Percentiles rank a stretch among this genome's conserved stretches.
These are phyloP conservation scores for Mortierella sp. DNA, from an alignment of 371 early-diverging fungal genomes.

Conservation along the genomic window DNA sequence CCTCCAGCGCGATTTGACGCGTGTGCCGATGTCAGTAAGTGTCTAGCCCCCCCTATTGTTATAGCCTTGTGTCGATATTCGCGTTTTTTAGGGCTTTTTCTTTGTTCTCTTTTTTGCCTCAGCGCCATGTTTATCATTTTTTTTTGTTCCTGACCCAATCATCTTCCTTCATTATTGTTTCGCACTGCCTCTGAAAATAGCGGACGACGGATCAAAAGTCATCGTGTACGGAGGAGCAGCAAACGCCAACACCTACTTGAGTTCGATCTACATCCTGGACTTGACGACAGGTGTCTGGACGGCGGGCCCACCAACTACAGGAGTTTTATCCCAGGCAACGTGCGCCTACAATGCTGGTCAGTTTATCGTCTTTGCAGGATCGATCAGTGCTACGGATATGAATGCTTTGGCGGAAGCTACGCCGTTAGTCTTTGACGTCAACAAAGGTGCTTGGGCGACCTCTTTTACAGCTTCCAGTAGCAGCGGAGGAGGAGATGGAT, in stretches of 20 bases:
- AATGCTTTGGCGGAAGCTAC: conserved; percentile 21
- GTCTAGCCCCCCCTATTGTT: neutral
- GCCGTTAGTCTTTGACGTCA: conserved; percentile 36
- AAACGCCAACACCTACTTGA: conserved; percentile 16
- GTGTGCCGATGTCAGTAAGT: conserved; percentile 42
- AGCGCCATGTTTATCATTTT: neutral
- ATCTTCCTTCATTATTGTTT: neutral
- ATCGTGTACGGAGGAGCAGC: conserved; percentile 37
- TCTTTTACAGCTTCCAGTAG: no score
- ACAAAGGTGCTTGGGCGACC: neutral
- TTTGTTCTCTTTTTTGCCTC: neutral
- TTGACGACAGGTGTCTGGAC: conserved; percentile 34
- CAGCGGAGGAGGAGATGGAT: neutral
- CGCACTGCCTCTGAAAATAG: conserved; percentile 12
- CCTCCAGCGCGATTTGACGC: conserved; percentile 40
- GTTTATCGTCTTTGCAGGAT: conserved; percentile 45
- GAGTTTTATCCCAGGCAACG: conserved; percentile 26
- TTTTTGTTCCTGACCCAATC: neutral
- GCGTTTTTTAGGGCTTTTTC: neutral
- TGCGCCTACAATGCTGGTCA: conserved; percentile 30
- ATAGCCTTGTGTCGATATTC: neutral
- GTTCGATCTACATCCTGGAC: conserved; percentile 35
- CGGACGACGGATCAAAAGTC: conserved; percentile 37
- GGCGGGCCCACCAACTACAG: conserved; percentile 18
- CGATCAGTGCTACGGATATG: neutral